These are phyloP conservation scores for Cordyceps javanica DNA, from an alignment of 2,329 filamentous ascomycete species.

Conservation along the genomic window DNA sequence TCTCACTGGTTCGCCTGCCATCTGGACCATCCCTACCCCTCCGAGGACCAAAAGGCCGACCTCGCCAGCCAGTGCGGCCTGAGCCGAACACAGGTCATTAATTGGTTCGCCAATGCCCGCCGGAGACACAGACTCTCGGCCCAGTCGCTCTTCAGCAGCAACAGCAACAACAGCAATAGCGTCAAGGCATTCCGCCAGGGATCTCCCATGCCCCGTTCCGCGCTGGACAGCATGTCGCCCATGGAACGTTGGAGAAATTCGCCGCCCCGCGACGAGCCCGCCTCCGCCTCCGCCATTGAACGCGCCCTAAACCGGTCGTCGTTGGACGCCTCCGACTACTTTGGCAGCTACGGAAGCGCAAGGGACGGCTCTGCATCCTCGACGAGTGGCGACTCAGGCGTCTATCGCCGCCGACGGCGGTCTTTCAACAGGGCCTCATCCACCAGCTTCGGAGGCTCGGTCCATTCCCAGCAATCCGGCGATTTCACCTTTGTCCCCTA, in stretches of 20 bases:
- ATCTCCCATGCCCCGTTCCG: slow-evolving; percentile 36
- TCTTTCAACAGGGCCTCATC: slow-evolving; percentile 18
- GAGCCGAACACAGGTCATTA: slow-evolving; percentile 37
- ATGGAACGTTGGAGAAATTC: slow-evolving; percentile 37
- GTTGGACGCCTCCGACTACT: slow-evolving; percentile 14
- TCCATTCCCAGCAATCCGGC: slow-evolving; percentile 13
- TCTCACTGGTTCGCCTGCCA: slow-evolving; percentile 41
- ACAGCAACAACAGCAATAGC: slow-evolving; percentile 14
- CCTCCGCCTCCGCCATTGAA: slow-evolving; percentile 32
- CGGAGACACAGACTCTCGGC: slow-evolving; percentile 37
- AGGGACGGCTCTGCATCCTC: slow-evolving; percentile 26
- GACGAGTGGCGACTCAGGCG: slow-evolving; percentile 24
- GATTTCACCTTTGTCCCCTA: not conserved
- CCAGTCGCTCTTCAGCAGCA: slow-evolving; percentile 21
- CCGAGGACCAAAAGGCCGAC: slow-evolving; percentile 36
- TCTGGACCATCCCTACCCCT: slow-evolving; percentile 41
- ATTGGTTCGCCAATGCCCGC: slow-evolving; percentile 47
- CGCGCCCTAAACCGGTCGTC: slow-evolving; percentile 23
- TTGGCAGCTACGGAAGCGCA: slow-evolving; percentile 14
- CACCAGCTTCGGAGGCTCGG: slow-evolving; percentile 14
- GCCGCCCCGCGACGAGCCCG: slow-evolving; percentile 39
- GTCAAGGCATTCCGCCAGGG: slow-evolving; percentile 28
- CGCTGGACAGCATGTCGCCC: slow-evolving; percentile 34
- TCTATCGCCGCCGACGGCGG: slow-evolving; percentile 12
- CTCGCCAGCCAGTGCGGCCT: slow-evolving; percentile 38